Percentiles rank a stretch among this genome's conserved stretches.
phyloP scores from a whole-genome alignment of 108 stramenopile genomes.

The Epipyxis sp. region DNA sequence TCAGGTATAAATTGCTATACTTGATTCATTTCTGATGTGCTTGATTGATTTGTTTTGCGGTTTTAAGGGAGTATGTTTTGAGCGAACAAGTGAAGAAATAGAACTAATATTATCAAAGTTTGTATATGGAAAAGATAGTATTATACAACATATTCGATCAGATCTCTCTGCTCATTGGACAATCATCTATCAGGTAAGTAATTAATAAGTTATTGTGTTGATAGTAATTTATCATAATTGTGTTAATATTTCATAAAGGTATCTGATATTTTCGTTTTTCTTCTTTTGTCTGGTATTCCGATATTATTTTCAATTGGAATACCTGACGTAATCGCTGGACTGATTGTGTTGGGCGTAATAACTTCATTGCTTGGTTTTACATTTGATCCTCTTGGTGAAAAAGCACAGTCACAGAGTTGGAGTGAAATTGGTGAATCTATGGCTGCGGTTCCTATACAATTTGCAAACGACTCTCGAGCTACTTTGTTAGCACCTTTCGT shows the following conservation, averaged over 20 bases:
- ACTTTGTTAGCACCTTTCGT: conserved; percentile 6
- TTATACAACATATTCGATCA: background rate
- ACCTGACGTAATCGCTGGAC: background rate
- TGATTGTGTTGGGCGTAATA: background rate
- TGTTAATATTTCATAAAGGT: no score
- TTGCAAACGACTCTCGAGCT: background rate
- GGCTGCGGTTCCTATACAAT: conserved; percentile 2
- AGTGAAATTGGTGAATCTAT: background rate
- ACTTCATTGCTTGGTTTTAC: background rate
- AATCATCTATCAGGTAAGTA: conserved; percentile 16
- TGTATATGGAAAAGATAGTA: background rate
- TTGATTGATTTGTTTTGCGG: no score
- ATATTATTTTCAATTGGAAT: background rate
- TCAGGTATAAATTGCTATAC: no score
- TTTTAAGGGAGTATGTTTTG: no score
- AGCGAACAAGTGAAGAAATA: no score
- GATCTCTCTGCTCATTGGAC: conserved; percentile 23
- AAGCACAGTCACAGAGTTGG: background rate
- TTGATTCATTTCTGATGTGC: no score
- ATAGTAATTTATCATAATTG: no score
- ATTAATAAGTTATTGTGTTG: no score
- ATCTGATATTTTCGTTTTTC: conserved; percentile 7
- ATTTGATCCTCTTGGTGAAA: background rate
- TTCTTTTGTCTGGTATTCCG: background rate
- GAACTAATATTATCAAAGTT: no score